Conservation (phyloP, 2,329 filamentous ascomycete genomes). For the Xylariales sp. region DNA sequence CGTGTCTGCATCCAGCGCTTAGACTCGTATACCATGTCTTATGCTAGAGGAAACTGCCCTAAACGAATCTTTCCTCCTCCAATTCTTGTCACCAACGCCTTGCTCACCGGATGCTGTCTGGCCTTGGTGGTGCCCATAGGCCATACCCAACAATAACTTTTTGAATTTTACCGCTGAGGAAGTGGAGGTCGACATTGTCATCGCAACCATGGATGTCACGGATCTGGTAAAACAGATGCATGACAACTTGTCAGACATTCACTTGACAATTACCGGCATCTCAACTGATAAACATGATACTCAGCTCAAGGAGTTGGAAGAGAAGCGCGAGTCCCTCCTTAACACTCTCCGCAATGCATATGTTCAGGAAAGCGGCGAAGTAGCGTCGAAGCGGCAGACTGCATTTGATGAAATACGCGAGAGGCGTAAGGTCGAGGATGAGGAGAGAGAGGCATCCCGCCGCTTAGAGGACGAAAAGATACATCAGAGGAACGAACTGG, state of each 20-base stretch:
- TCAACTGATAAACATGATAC: constrained; percentile 27
- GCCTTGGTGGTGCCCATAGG: too few species aligned
- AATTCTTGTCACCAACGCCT: too few species aligned
- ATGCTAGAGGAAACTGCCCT: too few species aligned
- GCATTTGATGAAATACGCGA: constrained; percentile 28
- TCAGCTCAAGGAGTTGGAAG: constrained; percentile 34
- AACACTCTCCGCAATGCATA: constrained; percentile 25
- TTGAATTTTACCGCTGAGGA: too few species aligned
- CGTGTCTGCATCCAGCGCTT: too few species aligned
- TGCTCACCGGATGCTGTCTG: too few species aligned
- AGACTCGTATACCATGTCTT: too few species aligned
- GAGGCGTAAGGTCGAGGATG: constrained; percentile 34
- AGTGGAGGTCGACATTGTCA: too few species aligned
- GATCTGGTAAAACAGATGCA: constrained; percentile 37
- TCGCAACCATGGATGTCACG: constrained; percentile 27
- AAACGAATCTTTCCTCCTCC: too few species aligned
- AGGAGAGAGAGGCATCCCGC: constrained; percentile 31
- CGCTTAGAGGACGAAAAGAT: constrained; percentile 31
- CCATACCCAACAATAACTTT: too few species aligned
- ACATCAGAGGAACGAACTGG: constrained; percentile 15
- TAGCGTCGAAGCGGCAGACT: constrained; percentile 22
- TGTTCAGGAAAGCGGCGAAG: constrained; percentile 22
- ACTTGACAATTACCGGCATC: constrained; percentile 29
- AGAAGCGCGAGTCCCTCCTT: constrained; percentile 29
- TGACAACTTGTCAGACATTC: constrained; percentile 35